These are phyloP conservation scores for Rutstroemia sp. DNA, from an alignment of 2,329 filamentous ascomycete species.

Conservation along the genomic window DNA sequence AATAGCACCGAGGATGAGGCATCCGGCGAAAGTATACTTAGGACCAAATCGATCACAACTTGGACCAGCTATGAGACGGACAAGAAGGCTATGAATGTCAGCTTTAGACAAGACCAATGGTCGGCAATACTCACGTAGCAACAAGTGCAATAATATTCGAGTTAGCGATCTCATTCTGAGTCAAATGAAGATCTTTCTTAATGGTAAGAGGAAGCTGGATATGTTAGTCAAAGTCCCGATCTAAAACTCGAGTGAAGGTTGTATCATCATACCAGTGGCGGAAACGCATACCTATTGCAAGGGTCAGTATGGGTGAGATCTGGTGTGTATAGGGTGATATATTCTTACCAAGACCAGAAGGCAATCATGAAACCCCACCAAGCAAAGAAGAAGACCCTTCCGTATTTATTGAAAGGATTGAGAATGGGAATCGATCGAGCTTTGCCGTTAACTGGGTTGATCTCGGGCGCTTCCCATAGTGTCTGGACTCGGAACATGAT, in stretches of 20 bases:
- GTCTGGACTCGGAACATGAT: conserved; percentile 17
- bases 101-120: background rate
- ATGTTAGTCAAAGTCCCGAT: conserved; percentile 32
- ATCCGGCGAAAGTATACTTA: conserved; percentile 68
- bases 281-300: conserved; percentile 67
- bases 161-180: conserved; percentile 66
- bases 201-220: conserved; percentile 51
- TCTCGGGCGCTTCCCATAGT: conserved; percentile 25
- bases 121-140: conserved; percentile 41
- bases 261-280: conserved; percentile 41
- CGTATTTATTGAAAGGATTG: conserved; percentile 73
- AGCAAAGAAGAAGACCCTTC: conserved; percentile 83
- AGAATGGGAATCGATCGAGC: conserved; percentile 72
- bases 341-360: conserved; percentile 76
- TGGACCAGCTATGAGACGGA: conserved; percentile 72
- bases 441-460: conserved; percentile 76
- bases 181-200: conserved; percentile 68
- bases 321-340: conserved; percentile 47
- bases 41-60: conserved; percentile 82
- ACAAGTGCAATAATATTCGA: conserved; percentile 81
- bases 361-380: conserved; percentile 82
- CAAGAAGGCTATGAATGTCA: conserved; percentile 42
- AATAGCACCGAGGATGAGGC: conserved; percentile 70
- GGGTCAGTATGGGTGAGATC: conserved; percentile 34
- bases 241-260: background rate